Base-by-base conservation (phyloP, 257 asterid genomes). In the Asclepias syriaca region DNA sequence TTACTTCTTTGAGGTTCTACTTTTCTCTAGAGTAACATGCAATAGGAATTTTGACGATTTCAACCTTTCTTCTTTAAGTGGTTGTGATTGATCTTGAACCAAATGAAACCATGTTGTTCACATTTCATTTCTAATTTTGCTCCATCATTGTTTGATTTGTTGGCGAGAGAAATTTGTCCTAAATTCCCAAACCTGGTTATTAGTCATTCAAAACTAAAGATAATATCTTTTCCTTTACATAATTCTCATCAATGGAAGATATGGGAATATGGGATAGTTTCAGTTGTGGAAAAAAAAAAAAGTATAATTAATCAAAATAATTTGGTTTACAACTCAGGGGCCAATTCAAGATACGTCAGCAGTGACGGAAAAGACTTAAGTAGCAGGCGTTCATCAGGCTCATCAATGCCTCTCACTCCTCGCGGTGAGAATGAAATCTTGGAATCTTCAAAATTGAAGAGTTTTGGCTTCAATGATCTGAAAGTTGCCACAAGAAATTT, bases 401-500 rank as follows among this genome's bases (percentile, higher is more conserved):
- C 96, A 2, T 88, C 96, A 2, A 71, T 72, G n/a, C 87, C 93
- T 3, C 84, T 69, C 18, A 84, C 89, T 21, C 92, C 88, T 55
- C 79, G 90, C 21, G 83, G 87, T 18, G 89, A 87, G 78, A 82
- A 68, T 19, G 92, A 91, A 57, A 87, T 91, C 69, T 76, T 89
- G 74, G 88, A 81, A 72, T 83, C 90, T 7, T 77, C 96, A 4
- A 89, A 81, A 66, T 32, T 91, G 85, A 89, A 82, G 66, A 81
- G 80, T 73, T 89, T 89, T 84, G 46, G 83, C 14, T 86, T 85
- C 51, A 76, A 60, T 54, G 92, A 91, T 72, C 92, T 91, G 15
- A 88, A 82, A 81, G 80, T 85, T 1, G 92, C 97, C 65, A 91
- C 97, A 3, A 87, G 96, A 72, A 87, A 87, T 72, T 91, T 91